Base-by-base conservation (phyloP, 495 filamentous ascomycete genomes). In the Aspergillus baeticus region DNA sequence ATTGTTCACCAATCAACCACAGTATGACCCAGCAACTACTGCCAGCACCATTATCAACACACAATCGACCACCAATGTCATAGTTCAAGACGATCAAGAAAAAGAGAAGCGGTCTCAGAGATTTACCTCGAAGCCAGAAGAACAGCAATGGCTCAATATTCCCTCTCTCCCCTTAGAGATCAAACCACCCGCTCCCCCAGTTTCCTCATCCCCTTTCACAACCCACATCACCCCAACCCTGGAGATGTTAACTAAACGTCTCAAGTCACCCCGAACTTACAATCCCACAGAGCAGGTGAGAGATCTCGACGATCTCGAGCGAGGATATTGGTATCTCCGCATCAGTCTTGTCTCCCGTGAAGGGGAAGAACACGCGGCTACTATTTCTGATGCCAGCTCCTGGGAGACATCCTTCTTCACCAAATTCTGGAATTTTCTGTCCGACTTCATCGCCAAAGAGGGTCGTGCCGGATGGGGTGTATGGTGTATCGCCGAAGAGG, bases 401-500 rank as follows among this genome's bases (percentile, higher is more conserved):
- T 77, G 74, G 74, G 49, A 57, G 7, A 45, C 38, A 10, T 1
- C 65, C 1, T 47, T 70, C 20, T 75, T 78, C 51, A 23, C 44
- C 6, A 70, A 79, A 8, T 81, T 84, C 49, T 91, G 88, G 89
- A 57, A 66, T 2, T 89, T 82, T 49, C 65, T 92, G 4, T 69
- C 66, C 0, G 77, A 82, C 3, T 86, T 84, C 57, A 62, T 92
- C 10, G 72, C 71, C 2, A 61, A 50, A n/a, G 74, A 75, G 15
- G 85, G 81, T 0, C 62, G 73, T 17, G 86, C 85, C 0, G 89
- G 88, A 0, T 91, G 88, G 87, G 87, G 87, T 0, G 78, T 88
- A 0, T 81, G 78, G 77, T 81, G 77, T 62, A 65, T 77, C 18
- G 59, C 75, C 0, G 69, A 79, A 74, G 74, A 35, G 47, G 23